These are phyloP conservation scores for Kingdonia uniflora DNA, from an alignment of 164 flowering plant species.

Conservation along the genomic window DNA sequence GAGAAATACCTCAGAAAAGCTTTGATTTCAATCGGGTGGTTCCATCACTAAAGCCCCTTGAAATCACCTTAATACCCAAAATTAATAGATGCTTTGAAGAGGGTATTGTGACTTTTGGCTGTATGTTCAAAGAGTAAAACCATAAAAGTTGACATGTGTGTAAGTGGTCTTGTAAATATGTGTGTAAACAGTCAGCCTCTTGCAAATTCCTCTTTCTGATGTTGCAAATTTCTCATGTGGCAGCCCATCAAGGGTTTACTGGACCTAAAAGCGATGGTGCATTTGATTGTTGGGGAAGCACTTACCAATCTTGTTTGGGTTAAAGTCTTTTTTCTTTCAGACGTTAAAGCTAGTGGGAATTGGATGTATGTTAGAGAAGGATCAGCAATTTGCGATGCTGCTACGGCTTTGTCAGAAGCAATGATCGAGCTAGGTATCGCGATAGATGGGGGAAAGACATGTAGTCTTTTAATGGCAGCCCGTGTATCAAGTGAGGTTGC, in stretches of 20 bases:
- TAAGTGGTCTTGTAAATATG: slow-evolving; percentile 96
- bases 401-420: slow-evolving; percentile 67
- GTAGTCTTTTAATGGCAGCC: slow-evolving; percentile 95
- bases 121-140: slow-evolving; percentile 87
- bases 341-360: slow-evolving; percentile 95
- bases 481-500: slow-evolving; percentile 71
- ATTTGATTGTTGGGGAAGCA: slow-evolving; percentile 89
- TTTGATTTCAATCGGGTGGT: slow-evolving; percentile 56
- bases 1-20: slow-evolving; percentile 85
- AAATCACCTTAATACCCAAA: slow-evolving; percentile 78
- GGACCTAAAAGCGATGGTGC: slow-evolving; percentile 88
- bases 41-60: slow-evolving; percentile 50
- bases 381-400: slow-evolving; percentile 94
- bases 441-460: slow-evolving; percentile 97
- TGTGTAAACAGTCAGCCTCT: slow-evolving; percentile 89
- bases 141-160: slow-evolving; percentile 92
- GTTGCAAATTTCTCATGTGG: too few species aligned
- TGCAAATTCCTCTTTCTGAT: slow-evolving; percentile 90
- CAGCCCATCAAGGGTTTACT: slow-evolving; percentile 81
- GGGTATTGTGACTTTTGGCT: slow-evolving; percentile 84
- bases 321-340: slow-evolving; percentile 67
- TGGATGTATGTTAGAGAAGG: slow-evolving; percentile 99
- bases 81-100: slow-evolving; percentile 64
- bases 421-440: slow-evolving; percentile 93
- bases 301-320: slow-evolving; percentile 99